A percentile compares a stretch with the other conserved stretches of the same genome.
Conservation (phyloP, 2,329 filamentous ascomycete genomes). For the Alternaria atra region DNA sequence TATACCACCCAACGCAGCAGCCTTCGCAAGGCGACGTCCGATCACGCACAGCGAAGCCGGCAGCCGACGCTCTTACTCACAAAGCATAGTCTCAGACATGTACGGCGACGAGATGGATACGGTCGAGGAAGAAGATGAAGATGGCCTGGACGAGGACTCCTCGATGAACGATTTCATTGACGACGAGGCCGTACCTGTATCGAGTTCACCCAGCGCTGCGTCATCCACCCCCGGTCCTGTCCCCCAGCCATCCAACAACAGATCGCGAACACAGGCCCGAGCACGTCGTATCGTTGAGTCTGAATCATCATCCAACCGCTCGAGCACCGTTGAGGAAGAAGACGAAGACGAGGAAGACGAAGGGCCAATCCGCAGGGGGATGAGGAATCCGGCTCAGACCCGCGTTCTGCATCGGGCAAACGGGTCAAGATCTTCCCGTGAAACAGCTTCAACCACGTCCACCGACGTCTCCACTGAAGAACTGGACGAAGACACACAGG, state of each 20-base stretch:
- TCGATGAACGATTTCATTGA: conserved; percentile 56
- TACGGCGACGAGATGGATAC: conserved; percentile 54
- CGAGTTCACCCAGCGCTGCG: conserved; percentile 34
- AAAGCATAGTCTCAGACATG: conserved; percentile 53
- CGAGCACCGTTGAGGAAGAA: conserved; percentile 44
- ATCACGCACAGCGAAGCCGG: conserved; percentile 54
- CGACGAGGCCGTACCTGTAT: conserved; percentile 39
- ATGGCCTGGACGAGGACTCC: conserved; percentile 49
- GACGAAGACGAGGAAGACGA: conserved; percentile 52
- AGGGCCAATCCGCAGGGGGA: conserved; percentile 46
- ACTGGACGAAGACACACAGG: conserved; percentile 52
- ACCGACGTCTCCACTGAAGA: conserved; percentile 49
- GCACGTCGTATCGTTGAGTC: conserved; percentile 51
- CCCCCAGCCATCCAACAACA: conserved; percentile 38
- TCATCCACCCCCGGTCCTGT: conserved; percentile 44
- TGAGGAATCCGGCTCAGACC: conserved; percentile 41
- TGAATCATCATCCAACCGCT: conserved; percentile 50
- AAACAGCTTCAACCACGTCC: conserved; percentile 45
- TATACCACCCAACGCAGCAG: conserved; percentile 30
- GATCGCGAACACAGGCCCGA: conserved; percentile 34
- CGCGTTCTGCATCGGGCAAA: conserved; percentile 47
- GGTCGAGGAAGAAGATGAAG: conserved; percentile 55
- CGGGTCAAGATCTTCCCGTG: conserved; percentile 42
- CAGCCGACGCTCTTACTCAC: conserved; percentile 52
- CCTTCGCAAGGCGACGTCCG: conserved; percentile 41